These are phyloP conservation scores for Ophiorrhiza pumila DNA, from an alignment of 257 asterid species.

Conservation along the genomic window DNA sequence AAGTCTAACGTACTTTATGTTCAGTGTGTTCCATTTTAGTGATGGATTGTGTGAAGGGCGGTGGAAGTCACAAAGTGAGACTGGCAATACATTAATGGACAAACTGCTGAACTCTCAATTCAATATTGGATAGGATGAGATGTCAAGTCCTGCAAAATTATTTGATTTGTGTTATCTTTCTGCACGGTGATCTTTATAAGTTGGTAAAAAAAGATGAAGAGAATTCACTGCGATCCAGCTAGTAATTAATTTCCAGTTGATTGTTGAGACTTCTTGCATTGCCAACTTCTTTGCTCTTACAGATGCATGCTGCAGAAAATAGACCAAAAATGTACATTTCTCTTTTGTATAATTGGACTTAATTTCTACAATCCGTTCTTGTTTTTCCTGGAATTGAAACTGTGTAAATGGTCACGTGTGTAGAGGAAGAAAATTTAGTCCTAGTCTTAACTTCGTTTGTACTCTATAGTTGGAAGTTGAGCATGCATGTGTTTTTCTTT, in stretches of 20 bases:
- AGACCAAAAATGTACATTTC: not conserved
- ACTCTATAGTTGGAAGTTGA: not conserved
- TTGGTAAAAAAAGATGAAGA: slow-evolving; percentile 4
- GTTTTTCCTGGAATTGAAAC: too few species aligned
- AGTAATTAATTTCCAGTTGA: not conserved
- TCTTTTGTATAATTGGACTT: not conserved
- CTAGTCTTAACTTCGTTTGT: not conserved
- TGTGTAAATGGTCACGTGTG: not conserved
- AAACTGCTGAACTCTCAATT: not conserved
- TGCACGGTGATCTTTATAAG: not conserved
- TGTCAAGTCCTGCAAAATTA: not conserved
- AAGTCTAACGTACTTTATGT: not conserved
- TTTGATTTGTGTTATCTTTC: not conserved
- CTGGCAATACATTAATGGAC: slow-evolving; percentile 6
- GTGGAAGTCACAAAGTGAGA: slow-evolving; percentile 5
- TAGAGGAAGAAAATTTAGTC: not conserved
- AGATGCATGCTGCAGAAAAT: slow-evolving; percentile 18
- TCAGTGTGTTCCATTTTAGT: not conserved
- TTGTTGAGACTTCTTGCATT: not conserved
- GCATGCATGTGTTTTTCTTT: not conserved
- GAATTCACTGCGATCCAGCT: too few species aligned
- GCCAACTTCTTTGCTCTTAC: slow-evolving; percentile 2
- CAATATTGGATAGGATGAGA: not conserved
- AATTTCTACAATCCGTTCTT: not conserved
- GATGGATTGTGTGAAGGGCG: not conserved